A percentile compares a stretch with the other conserved stretches of the same genome.
phyloP scores from a whole-genome alignment of 2,329 filamentous ascomycete species.

The Alternaria dauci region DNA sequence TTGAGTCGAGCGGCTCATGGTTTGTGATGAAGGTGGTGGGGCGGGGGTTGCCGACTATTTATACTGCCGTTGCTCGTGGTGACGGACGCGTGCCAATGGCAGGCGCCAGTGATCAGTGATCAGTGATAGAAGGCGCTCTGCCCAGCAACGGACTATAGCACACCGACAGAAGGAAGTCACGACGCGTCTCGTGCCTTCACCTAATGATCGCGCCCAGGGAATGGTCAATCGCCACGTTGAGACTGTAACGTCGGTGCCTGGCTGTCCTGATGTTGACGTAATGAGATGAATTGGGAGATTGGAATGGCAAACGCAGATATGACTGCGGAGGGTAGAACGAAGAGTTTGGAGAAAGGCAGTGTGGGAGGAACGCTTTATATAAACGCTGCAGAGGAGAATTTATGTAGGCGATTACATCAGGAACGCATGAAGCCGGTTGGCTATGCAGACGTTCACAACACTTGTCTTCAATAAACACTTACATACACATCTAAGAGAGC shows the following conservation, averaged over 20 bases:
- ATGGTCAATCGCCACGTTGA: conserved; percentile 2
- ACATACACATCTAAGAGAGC: background rate
- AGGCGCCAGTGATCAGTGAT: conserved; percentile 7
- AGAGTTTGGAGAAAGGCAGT: background rate
- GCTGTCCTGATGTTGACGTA: conserved; percentile 3
- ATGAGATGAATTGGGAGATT: conserved; percentile 3
- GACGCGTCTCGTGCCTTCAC: conserved; percentile 7
- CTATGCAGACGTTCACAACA: background rate
- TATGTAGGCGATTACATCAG: background rate
- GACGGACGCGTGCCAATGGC: background rate
- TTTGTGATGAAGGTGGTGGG: background rate
- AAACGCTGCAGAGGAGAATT: background rate
- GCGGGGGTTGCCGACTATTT: conserved; percentile 9
- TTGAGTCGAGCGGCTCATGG: conserved; percentile 3
- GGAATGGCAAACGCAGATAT: background rate
- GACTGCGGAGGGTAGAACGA: background rate
- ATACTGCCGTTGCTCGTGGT: conserved; percentile 11
- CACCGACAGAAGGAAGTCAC: background rate
- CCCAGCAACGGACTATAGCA: background rate
- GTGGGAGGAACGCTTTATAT: background rate
- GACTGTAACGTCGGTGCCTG: conserved; percentile 1
- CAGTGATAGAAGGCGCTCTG: conserved; percentile 12
- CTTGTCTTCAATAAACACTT: background rate
- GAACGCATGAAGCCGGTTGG: background rate
- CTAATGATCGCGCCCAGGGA: background rate